Evolutionary conservation across 768 basidiomycete species (phyloP), one percentile per base, ranked within the genome.

Genomic region (Boletus sp.): DNA sequence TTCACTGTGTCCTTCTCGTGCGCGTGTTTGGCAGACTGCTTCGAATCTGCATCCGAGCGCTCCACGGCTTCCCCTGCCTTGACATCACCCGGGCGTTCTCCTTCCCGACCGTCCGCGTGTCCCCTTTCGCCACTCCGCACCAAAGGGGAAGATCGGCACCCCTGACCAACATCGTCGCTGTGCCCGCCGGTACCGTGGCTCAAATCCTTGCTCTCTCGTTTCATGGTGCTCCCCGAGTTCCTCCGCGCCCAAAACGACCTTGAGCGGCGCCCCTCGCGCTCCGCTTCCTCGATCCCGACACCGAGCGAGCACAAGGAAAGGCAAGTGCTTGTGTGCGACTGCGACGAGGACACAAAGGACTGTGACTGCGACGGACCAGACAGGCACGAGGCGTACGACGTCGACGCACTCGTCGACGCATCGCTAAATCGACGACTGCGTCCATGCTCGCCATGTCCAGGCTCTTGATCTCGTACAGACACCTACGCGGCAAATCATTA

Each of bases 1-100:
- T 73, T 73, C 43, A 66, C 67, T 4, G 64, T 63, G 4, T 72
- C 68, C 8, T 68, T 66, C 4, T 54, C 50, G 1, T 42, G 40
- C 10, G 29, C 15, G 11, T 30, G 40, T 7, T 19, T 14, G 15
- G 2, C 3, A 35, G 38, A 34, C 8, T 52, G 38, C 29, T 41
- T 58, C 17, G 37, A 51, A 44, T 40, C 43, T 4, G 5, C n/a
- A 15, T 44, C 27, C 8, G 21, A 7, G 23, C 10, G 35, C 5
- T 37, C 46, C 30, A 19, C 7, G 0, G 13, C 27, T 15, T 47
- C 30, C 15, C 35, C 43, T 17, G 19, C 51, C 33, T 55, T 47
- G 37, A 11, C 13, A 17, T 30, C 32, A 4, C 38, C n/a, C 13
- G 3, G 19, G 11, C 11, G 25, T 27, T 35, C 48, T 37, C 46